Conservation (phyloP, 352 stramenopile species). For the Globisporangium camurandrum region DNA sequence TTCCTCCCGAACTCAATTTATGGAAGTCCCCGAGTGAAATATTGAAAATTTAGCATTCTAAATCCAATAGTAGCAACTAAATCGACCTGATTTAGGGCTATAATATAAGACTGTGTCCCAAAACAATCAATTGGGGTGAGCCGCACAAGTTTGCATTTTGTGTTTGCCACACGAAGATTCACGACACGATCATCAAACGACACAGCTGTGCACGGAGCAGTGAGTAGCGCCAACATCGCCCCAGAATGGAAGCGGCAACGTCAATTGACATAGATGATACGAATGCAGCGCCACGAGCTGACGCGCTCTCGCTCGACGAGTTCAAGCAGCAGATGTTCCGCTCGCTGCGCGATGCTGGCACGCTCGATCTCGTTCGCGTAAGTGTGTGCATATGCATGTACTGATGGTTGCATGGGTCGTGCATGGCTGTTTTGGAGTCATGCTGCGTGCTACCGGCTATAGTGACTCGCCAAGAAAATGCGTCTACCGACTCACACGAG, state of each 20-base stretch:
- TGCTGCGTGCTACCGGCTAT: background rate
- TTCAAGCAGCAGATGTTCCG: conserved; percentile 68
- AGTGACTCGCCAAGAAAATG: background rate
- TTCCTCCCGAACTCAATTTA: no score
- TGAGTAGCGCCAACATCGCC: conserved; percentile 6
- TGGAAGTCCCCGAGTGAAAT: no score
- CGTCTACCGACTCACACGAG: no score
- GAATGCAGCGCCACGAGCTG: background rate
- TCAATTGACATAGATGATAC: conserved; percentile 28
- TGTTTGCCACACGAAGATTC: no score
- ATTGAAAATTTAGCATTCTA: no score
- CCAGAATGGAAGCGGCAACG: conserved; percentile 68
- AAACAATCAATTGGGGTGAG: no score
- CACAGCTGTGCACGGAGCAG: no score
- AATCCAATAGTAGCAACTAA: no score
- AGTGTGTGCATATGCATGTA: conserved; percentile 1
- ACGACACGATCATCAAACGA: no score
- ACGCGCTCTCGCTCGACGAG: conserved; percentile 51
- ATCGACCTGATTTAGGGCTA: no score
- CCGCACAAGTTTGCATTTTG: no score
- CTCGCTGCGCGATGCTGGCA: conserved; percentile 53
- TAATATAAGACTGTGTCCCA: no score
- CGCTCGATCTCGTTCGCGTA: conserved; percentile 55
- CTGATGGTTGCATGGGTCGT: background rate
- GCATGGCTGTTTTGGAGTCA: background rate